Evolutionary conservation across 2,329 filamentous ascomycete species (phyloP), one percentile per base, ranked within the genome.

Genomic region (Peltaster fructicola): DNA sequence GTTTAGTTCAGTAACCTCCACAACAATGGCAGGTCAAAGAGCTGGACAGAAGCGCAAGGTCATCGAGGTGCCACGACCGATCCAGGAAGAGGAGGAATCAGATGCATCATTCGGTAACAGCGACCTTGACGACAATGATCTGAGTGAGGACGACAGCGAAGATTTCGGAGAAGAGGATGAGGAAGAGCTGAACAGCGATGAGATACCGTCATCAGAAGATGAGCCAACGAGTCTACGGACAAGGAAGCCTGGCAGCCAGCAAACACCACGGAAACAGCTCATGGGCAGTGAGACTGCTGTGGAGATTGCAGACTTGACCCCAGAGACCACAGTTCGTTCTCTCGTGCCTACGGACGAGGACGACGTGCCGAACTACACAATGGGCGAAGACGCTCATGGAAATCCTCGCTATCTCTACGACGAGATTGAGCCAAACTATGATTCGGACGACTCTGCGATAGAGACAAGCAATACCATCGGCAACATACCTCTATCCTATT

Each of bases 361-460:
- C 5, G 43, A 50, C 16, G 45, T 45, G 31, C 54, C 57, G 12
- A 69, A 69, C 42, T 71, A 64, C 47, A 65, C 57, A 15, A 56
- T 74, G 34, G 62, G 75, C 20, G 75, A 65, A 29, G 88, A 93
- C 43, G 85, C 88, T 39, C 88, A 93, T 54, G 88, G 88, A 31
- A 78, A 81, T 41, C 68, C 73, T 35, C 72, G 88, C 49, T 98
- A 91, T 47, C 65, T 93, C 21, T 98, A 95, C 54, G 69, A 77
- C 34, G 88, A 95, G 47, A 82, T 98, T 35, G 76, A 95, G 38
- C 80, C 85, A 3, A 74, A 82, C 26, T 93, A 98, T 54, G 88
- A 95, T 46, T 92, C 84, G 2, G 90, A 98, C 53, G 85, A 93
- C 46, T 78, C 78, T 3, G 74, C 73, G 3, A 70, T 76, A 33